These are phyloP conservation scores for Olyra latifolia DNA, from an alignment of 176 grass and related monocot genomes.

Conservation along the genomic window DNA sequence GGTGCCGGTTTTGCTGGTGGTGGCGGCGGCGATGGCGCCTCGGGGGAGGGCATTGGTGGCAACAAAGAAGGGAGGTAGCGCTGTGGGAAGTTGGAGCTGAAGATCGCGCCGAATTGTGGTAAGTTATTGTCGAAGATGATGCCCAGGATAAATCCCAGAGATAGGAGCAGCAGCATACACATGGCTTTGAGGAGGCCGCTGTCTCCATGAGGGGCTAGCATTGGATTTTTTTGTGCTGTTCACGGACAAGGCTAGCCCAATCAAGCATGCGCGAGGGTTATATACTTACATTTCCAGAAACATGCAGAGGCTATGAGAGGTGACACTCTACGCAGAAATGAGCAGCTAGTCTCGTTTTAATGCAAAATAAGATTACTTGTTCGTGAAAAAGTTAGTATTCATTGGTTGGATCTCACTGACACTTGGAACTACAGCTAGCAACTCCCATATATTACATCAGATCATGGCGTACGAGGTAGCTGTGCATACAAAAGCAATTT, in stretches of 20 bases:
- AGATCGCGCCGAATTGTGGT: not conserved
- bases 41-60: not conserved
- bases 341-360: not conserved
- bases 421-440: no score
- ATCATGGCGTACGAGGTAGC: no score
- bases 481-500: no score
- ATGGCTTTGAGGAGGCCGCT: not conserved
- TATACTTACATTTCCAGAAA: not conserved
- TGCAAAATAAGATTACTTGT: conserved; percentile 11
- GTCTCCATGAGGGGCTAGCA: not conserved
- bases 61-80: not conserved
- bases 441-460: no score
- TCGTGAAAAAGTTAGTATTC: conserved; percentile 2
- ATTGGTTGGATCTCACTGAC: not conserved
- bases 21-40: not conserved
- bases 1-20: not conserved
- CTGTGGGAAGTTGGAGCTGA: conserved; percentile 30
- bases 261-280: not conserved
- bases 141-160: conserved; percentile 46
- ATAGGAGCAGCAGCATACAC: conserved; percentile 25
- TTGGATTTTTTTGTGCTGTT: not conserved
- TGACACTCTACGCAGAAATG: not conserved
- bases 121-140: conserved; percentile 42
- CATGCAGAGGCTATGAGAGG: not conserved
- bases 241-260: not conserved